Evolutionary conservation across 164 flowering plant species (phyloP), one percentile per base, ranked within the genome.

Genomic region (Euptelea pleiosperma): DNA sequence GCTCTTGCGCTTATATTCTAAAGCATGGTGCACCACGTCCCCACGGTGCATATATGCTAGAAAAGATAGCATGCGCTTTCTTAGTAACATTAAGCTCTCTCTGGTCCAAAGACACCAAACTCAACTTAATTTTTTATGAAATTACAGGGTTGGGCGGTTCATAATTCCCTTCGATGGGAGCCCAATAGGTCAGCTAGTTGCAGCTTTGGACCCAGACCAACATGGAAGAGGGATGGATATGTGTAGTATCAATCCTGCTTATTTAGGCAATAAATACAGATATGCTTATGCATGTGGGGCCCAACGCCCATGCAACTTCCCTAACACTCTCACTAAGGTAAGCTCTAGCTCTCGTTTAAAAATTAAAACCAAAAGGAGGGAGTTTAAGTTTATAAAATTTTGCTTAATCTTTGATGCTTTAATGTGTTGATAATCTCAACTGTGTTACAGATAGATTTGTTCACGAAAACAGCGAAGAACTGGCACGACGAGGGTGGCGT

Each of bases 201-300:
- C 89, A 58, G 99, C 96, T 29, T 52, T 93, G 72, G 87, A 90
- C 44, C 91, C 99, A 24, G 66, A 88, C 3, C 76, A 85, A 46
- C 99, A 93, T 80, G 99, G 97, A 4, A 81, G 63, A 77, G 99
- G 89, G 18, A 73, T 93, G 83, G 99, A 93, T 55, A 93, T 93
- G 99, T 93, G 97, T 80, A 90, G 95, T 75, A 82, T 93, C 30
- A 90, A 93, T 68, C 96, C 92, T 16, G 71, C 67, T 42, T 80
- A 73, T 70, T 49, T 86, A 46, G 99, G 97, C 52, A 74, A 74
- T 64, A 73, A 80, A 44, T 93, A 93, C 59, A 73, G 99, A 71
- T 93, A 84, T 65, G 89, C 89, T 34, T 90, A 93, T 66, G 97
- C 97, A 29, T 88, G 93, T 66, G 99, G 99, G 8, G 99, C 97